These are phyloP conservation scores for Veloporphyrellus conicus DNA, from an alignment of 1,284 basidiomycete genomes.

Conservation along the genomic window DNA sequence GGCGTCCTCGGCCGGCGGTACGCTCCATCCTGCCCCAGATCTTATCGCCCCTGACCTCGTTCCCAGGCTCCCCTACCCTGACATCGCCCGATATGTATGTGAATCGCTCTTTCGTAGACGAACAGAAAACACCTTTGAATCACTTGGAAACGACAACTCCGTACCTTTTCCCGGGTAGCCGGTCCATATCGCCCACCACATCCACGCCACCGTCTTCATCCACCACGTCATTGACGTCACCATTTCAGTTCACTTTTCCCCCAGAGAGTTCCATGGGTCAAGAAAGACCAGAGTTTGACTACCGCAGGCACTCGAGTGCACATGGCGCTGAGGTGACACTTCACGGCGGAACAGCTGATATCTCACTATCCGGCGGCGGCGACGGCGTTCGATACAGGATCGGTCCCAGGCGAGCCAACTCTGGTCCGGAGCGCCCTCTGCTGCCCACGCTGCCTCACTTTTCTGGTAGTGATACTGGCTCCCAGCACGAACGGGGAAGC, in stretches of 20 bases:
- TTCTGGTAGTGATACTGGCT: conserved; percentile 48
- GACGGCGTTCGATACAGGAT: conserved; percentile 62
- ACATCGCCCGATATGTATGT: conserved; percentile 56
- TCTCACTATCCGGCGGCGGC: conserved; percentile 50
- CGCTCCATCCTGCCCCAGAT: conserved; percentile 40
- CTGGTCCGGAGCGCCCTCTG: conserved; percentile 47
- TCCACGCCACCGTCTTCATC: conserved; percentile 66
- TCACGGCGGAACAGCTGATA: conserved; percentile 67
- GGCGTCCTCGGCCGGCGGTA: conserved; percentile 42
- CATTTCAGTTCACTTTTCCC: conserved; percentile 60
- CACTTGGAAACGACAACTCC: conserved; percentile 50
- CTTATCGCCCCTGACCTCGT: conserved; percentile 48
- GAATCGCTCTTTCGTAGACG: conserved; percentile 52
- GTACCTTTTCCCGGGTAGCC: conserved; percentile 63
- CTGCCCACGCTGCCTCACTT: conserved; percentile 50
- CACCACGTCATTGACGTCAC: conserved; percentile 57
- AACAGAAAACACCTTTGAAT: conserved; percentile 57
- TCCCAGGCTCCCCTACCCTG: conserved; percentile 57
- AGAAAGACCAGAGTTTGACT: conserved; percentile 61
- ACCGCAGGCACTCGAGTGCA: conserved; percentile 51
- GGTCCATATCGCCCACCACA: conserved; percentile 65
- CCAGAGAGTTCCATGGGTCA: conserved; percentile 48
- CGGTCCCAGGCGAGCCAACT: conserved; percentile 45
- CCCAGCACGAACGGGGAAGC: conserved; percentile 51
- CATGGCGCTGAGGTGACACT: conserved; percentile 58